phyloP scores from a whole-genome alignment of 164 flowering plant genomes.

The Stephania cephalantha region DNA sequence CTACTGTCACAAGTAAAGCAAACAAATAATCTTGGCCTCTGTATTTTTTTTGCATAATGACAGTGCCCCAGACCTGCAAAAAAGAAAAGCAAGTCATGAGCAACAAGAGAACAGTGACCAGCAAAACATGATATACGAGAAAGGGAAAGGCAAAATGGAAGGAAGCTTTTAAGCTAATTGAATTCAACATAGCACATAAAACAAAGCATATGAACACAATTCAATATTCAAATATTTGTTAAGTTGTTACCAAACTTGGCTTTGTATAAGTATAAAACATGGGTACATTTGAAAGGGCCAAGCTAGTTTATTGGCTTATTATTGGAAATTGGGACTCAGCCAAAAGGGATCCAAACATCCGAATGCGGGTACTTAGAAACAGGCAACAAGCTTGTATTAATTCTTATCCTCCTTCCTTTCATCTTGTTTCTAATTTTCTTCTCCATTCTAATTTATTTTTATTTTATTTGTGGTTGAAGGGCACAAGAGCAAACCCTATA shows the following conservation, averaged over 20 bases:
- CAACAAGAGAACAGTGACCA: neutral
- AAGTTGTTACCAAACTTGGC: too few relatives aligned
- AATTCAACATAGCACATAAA: neutral
- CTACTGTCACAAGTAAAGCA: conserved; percentile 79
- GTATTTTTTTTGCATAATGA: conserved; percentile 91
- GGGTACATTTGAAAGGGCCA: neutral
- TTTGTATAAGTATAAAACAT: too few relatives aligned
- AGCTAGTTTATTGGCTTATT: neutral
- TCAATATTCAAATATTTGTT: neutral
- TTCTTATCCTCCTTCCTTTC: too few relatives aligned
- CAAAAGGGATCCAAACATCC: too few relatives aligned
- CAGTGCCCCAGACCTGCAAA: conserved; percentile 83
- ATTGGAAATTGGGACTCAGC: too few relatives aligned
- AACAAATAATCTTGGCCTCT: conserved; percentile 66
- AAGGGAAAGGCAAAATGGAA: neutral
- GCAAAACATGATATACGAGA: neutral
- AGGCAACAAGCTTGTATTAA: too few relatives aligned
- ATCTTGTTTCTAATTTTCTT: neutral
- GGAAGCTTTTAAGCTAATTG: neutral
- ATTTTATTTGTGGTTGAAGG: too few relatives aligned
- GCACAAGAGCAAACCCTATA: too few relatives aligned
- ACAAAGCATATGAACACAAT: neutral
- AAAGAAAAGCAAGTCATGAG: conserved; percentile 2
- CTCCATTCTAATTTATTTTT: neutral
- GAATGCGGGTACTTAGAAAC: too few relatives aligned